phyloP scores from a whole-genome alignment of 805 yeast genomes.

The Pichia heedii region DNA sequence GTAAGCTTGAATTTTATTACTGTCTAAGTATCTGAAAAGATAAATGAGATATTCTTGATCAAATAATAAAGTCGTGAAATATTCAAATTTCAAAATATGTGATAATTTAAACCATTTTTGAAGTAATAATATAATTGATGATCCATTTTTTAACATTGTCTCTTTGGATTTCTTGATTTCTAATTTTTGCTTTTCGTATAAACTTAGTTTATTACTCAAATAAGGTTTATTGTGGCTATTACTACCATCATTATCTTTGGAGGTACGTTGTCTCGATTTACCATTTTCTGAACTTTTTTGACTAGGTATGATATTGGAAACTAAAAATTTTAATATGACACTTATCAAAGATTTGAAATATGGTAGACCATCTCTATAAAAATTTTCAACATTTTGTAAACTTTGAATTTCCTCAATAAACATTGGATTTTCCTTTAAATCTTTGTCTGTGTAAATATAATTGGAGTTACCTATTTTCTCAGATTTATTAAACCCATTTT shows the following conservation, averaged over 20 bases:
- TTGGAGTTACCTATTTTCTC: neutral
- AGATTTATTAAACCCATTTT: constrained; percentile 34
- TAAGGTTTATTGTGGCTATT: constrained; percentile 12
- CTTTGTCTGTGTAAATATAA: constrained; percentile 21
- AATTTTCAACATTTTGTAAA: constrained; percentile 47
- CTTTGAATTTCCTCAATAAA: constrained; percentile 31
- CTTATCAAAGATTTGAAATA: constrained; percentile 54
- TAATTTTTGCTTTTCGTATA: constrained; percentile 31
- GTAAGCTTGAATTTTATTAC: constrained; percentile 23
- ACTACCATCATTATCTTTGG: constrained; percentile 1
- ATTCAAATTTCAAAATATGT: constrained; percentile 74
- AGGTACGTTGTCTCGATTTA: constrained; percentile 15
- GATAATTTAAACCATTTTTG: constrained; percentile 71
- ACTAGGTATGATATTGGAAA: constrained; percentile 32
- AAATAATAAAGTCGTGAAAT: constrained; percentile 57
- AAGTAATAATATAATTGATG: constrained; percentile 44
- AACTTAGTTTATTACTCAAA: constrained; percentile 12
- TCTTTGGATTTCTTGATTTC: constrained; percentile 58
- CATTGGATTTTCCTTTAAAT: constrained; percentile 28
- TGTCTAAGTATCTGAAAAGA: constrained; percentile 26
- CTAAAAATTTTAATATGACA: constrained; percentile 57
- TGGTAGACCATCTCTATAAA: constrained; percentile 46
- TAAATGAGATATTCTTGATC: constrained; percentile 53
- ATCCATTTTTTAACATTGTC: constrained; percentile 47
- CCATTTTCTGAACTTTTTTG: constrained; percentile 17